A percentile compares a stretch with the other conserved stretches of the same genome.
Conservation (phyloP, 768 basidiomycete species). For the Mycena olivaceomarginata region DNA sequence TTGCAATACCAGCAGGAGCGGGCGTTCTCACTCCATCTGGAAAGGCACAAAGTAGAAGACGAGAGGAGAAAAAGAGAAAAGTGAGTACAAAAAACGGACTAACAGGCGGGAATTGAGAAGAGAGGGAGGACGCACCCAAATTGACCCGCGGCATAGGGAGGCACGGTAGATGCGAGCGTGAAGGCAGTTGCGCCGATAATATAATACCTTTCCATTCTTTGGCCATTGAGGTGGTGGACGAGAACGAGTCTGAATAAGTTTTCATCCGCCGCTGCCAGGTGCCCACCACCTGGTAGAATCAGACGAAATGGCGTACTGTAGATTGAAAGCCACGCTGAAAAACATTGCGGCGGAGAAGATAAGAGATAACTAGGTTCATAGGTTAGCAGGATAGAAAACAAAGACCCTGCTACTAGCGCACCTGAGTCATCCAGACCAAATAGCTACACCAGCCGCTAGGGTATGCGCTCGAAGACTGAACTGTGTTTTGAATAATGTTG, state of each 20-base stretch:
- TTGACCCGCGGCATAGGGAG: neutral
- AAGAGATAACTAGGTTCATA: neutral
- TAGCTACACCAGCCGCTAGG: neutral
- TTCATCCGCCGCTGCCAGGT: too few relatives aligned
- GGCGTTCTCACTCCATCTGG: too few relatives aligned
- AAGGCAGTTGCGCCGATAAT: neutral
- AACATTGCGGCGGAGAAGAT: neutral
- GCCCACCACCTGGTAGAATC: too few relatives aligned
- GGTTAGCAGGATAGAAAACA: too few relatives aligned
- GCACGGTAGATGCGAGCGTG: neutral
- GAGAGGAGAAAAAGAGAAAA: too few relatives aligned
- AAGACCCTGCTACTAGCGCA: neutral
- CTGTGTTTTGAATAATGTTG: neutral
- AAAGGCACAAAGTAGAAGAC: too few relatives aligned
- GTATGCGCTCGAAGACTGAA: neutral
- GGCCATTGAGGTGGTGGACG: neutral
- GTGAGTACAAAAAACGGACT: too few relatives aligned
- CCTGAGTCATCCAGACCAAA: conserved; percentile 1
- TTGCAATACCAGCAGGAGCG: too few relatives aligned
- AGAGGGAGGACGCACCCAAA: neutral
- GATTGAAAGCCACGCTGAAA: neutral
- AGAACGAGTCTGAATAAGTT: neutral
- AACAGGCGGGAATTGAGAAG: too few relatives aligned
- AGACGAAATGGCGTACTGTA: neutral
- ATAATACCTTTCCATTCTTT: conserved; percentile 2